A percentile compares a stretch with the other conserved stretches of the same genome.
Conservation (phyloP, 2,329 filamentous ascomycete species). For the Thermochaetoides dissita region DNA sequence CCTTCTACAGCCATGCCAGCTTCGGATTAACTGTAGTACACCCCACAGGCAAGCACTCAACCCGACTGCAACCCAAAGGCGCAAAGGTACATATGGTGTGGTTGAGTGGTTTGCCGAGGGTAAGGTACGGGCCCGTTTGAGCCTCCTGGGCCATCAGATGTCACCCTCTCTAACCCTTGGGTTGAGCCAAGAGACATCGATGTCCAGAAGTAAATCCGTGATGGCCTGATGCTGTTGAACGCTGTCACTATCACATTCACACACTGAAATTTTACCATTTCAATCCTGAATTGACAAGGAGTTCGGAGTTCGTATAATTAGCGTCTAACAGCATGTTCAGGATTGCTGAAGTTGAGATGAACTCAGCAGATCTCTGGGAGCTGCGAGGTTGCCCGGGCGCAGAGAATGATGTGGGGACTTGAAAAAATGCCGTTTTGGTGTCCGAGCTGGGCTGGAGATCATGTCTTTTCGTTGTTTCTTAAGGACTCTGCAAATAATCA, state of each 20-base stretch:
- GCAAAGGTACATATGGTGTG: conserved; percentile 2
- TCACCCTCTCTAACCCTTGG: too few relatives aligned
- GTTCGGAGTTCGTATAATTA: too few relatives aligned
- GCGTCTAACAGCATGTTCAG: too few relatives aligned
- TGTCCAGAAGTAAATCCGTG: conserved; percentile 1
- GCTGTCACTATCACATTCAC: conserved; percentile 8
- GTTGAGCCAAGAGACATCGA: too few relatives aligned
- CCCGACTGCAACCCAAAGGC: conserved; percentile 1
- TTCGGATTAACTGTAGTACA: too few relatives aligned
- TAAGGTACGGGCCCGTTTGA: conserved; percentile 3
- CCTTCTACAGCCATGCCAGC: too few relatives aligned
- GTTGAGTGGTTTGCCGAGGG: conserved; percentile 1
- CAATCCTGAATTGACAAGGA: too few relatives aligned
- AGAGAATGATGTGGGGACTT: neutral
- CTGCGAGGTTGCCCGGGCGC: neutral
- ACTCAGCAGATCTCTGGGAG: neutral
- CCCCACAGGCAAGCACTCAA: neutral
- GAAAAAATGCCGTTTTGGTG: too few relatives aligned
- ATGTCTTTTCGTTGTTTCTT: neutral
- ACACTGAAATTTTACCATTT: conserved; percentile 1
- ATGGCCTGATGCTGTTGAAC: neutral
- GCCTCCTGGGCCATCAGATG: neutral
- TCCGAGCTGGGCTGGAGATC: neutral
- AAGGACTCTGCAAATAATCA: too few relatives aligned
- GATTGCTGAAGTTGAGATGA: neutral